These are phyloP conservation scores for Coniochaeta hoffmannii DNA, from an alignment of 2,329 filamentous ascomycete genomes.

Conservation along the genomic window DNA sequence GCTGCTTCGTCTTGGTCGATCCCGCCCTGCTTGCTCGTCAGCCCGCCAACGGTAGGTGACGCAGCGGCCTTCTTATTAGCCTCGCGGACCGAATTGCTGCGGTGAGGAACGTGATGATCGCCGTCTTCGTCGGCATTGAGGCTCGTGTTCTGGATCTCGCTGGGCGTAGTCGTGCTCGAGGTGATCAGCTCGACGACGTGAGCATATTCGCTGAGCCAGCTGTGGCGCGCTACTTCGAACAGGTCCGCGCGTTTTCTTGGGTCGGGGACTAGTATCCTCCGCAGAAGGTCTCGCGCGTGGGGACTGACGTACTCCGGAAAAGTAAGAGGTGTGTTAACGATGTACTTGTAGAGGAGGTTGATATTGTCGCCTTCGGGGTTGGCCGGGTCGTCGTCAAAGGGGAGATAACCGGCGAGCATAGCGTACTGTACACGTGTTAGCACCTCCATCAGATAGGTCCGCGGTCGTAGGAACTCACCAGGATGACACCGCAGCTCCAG, in stretches of 20 bases:
- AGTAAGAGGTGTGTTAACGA: slow-evolving; percentile 90
- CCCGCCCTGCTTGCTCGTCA: slow-evolving; percentile 66
- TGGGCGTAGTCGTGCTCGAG: slow-evolving; percentile 81
- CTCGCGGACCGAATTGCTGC: slow-evolving; percentile 90
- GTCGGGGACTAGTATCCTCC: slow-evolving; percentile 90
- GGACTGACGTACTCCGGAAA: slow-evolving; percentile 99
- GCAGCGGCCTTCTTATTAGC: slow-evolving; percentile 59
- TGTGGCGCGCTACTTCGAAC: slow-evolving; percentile 95
- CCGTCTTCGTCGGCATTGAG: slow-evolving; percentile 48
- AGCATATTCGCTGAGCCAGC: slow-evolving; percentile 96
- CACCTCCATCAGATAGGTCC: background rate
- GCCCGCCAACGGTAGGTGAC: slow-evolving; percentile 48
- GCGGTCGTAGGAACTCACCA: slow-evolving; percentile 54
- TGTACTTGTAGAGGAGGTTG: slow-evolving; percentile 98
- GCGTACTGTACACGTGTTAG: slow-evolving; percentile 63
- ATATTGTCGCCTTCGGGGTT: slow-evolving; percentile 99
- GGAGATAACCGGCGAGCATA: slow-evolving; percentile 95
- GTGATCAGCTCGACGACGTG: slow-evolving; percentile 96
- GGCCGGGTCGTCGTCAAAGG: slow-evolving; percentile 95
- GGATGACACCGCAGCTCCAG: slow-evolving; percentile 97
- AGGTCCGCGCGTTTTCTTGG: slow-evolving; percentile 90
- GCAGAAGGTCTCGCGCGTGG: slow-evolving; percentile 84
- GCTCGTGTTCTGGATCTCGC: slow-evolving; percentile 76
- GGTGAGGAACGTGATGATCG: slow-evolving; percentile 58
- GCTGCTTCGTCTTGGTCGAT: slow-evolving; percentile 53